These are phyloP conservation scores for Tetraselmis striata DNA, from an alignment of 139 green algal species.

Conservation along the genomic window DNA sequence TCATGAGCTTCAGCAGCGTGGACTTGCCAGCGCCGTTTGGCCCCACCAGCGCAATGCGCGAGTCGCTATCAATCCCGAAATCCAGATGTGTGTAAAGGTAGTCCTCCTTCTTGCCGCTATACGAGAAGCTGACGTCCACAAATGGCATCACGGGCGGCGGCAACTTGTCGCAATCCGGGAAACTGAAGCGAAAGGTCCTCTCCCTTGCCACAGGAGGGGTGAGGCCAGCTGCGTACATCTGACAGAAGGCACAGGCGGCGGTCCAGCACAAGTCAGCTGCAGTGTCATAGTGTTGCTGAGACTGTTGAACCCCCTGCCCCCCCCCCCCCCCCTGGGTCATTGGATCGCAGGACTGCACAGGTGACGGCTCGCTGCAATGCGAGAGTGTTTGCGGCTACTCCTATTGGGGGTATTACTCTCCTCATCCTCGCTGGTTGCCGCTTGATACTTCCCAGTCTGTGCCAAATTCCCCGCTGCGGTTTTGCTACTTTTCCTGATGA, in stretches of 20 bases:
- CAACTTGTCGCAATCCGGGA: conserved; percentile 67
- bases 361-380: too few species aligned
- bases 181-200: conserved; percentile 53
- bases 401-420: too few species aligned
- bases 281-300: too few species aligned
- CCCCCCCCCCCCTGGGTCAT: too few species aligned
- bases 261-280: too few species aligned
- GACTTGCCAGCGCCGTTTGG: conserved; percentile 90
- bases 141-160: conserved; percentile 71
- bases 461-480: too few species aligned
- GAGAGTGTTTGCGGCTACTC: too few species aligned
- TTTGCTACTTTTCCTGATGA: too few species aligned
- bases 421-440: too few species aligned
- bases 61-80: conserved; percentile 92
- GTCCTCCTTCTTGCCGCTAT: conserved; percentile 39
- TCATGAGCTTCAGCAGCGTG: conserved; percentile 97
- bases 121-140: conserved; percentile 46
- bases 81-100: conserved; percentile 67
- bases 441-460: too few species aligned
- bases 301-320: too few species aligned
- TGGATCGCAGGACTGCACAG: too few species aligned
- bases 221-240: conserved; percentile 36
- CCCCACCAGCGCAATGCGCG: conserved; percentile 86
- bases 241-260: not conserved
- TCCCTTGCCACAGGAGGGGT: conserved; percentile 55